phyloP scores from a whole-genome alignment of 768 basidiomycete species.

The Russula sp. region DNA sequence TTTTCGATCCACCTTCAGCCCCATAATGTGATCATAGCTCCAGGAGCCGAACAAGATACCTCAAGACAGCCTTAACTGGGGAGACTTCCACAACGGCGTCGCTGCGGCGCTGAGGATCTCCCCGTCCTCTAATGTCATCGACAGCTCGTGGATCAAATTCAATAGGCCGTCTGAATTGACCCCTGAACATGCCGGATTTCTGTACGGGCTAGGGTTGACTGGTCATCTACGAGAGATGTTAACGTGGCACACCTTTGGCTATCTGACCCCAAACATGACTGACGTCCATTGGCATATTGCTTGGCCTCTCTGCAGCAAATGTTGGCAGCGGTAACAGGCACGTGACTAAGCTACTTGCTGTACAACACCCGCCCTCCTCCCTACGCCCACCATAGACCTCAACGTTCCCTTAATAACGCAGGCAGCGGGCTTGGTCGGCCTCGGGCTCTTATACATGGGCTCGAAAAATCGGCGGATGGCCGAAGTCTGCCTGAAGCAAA shows the following conservation, averaged over 20 bases:
- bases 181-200: conserved; percentile 91
- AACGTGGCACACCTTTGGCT: conserved; percentile 94
- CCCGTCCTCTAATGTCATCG: conserved; percentile 68
- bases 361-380: conserved; percentile 93
- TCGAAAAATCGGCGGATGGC: conserved; percentile 88
- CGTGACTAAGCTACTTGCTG: conserved; percentile 86
- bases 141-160: conserved; percentile 95
- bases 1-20: conserved; percentile 73
- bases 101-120: conserved; percentile 86
- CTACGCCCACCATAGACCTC: conserved; percentile 80
- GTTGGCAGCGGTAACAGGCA: conserved; percentile 81
- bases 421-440: conserved; percentile 79
- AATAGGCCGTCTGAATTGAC: conserved; percentile 90
- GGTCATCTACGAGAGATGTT: conserved; percentile 88
- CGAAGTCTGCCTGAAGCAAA: conserved; percentile 84
- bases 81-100: conserved; percentile 97
- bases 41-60: conserved; percentile 73
- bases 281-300: conserved; percentile 88
- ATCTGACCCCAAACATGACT: conserved; percentile 97
- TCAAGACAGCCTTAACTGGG: conserved; percentile 77
- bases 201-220: conserved; percentile 86
- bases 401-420: conserved; percentile 90
- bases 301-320: conserved; percentile 91
- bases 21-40: conserved; percentile 57
- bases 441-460: conserved; percentile 88